These are phyloP conservation scores for Entoloma clypeatum DNA, from an alignment of 1,284 basidiomycete species.

Conservation along the genomic window DNA sequence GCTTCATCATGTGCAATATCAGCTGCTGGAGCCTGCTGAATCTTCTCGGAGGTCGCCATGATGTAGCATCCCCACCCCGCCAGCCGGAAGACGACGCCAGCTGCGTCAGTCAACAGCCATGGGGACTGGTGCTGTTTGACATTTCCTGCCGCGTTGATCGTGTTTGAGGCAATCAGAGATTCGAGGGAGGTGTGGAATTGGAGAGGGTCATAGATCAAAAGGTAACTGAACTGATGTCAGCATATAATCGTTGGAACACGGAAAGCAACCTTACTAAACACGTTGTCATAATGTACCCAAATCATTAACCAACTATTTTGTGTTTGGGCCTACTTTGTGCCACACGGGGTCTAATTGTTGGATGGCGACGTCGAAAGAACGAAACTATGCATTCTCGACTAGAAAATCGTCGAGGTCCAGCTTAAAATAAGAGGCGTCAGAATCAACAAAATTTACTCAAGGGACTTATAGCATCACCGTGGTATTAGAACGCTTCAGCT, in stretches of 20 bases:
- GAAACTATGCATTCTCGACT: conserved; percentile 92
- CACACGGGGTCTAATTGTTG: conserved; percentile 92
- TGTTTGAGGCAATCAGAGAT: conserved; percentile 79
- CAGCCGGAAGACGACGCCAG: conserved; percentile 83
- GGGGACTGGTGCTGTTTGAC: conserved; percentile 65
- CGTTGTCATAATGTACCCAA: conserved; percentile 83
- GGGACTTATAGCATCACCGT: conserved; percentile 42
- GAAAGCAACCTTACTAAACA: conserved; percentile 66
- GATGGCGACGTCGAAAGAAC: conserved; percentile 89
- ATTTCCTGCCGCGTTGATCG: conserved; percentile 46
- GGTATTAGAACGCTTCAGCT: conserved; percentile 87
- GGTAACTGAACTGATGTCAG: conserved; percentile 50
- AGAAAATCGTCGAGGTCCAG: conserved; percentile 93
- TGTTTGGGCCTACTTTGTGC: conserved; percentile 93
- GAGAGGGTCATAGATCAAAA: conserved; percentile 89
- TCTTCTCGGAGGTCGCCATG: conserved; percentile 36
- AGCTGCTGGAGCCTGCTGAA: conserved; percentile 25
- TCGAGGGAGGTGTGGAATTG: conserved; percentile 93
- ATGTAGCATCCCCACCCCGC: conserved; percentile 80
- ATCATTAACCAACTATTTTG: conserved; percentile 89
- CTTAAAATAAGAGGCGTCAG: conserved; percentile 47
- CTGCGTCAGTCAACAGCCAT: conserved; percentile 90
- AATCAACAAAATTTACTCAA: conserved; percentile 1
- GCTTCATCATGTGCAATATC: conserved; percentile 61
- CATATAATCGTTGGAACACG: background rate